Evolutionary conservation across 305 asterid species (phyloP).

Genomic region (Vinca major): DNA sequence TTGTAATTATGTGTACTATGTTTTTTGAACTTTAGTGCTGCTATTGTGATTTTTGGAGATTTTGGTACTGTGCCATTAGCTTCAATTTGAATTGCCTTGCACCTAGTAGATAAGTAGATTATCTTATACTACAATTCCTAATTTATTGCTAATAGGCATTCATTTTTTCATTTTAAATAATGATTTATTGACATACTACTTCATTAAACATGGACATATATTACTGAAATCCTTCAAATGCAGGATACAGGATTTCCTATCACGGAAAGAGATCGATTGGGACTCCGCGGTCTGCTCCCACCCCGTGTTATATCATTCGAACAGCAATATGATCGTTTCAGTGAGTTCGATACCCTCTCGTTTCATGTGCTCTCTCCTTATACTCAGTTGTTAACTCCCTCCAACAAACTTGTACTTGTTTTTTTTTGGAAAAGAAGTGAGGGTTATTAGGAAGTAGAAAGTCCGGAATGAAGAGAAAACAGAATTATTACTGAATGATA

Average conservation of each 20-base stretch:
- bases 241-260: slow-evolving; percentile 97
- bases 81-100: not conserved
- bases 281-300: slow-evolving; percentile 96
- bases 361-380: not conserved
- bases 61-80: too few relatives aligned
- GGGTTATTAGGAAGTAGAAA: not conserved
- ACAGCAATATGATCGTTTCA: slow-evolving; percentile 91
- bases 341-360: slow-evolving; percentile 41
- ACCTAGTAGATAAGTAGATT: not conserved
- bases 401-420: not conserved
- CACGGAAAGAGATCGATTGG: slow-evolving; percentile 94
- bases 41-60: not conserved
- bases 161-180: not conserved
- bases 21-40: not conserved
- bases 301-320: slow-evolving; percentile 97
- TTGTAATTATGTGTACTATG: not conserved
- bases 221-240: slow-evolving; percentile 23
- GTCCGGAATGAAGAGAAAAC: too few relatives aligned
- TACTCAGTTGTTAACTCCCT: slow-evolving; percentile 1
- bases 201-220: slow-evolving; percentile 1
- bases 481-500: too few relatives aligned
- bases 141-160: not conserved
- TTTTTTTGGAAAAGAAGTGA: not conserved
- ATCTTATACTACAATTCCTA: not conserved
- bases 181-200: not conserved